phyloP scores from a whole-genome alignment of 2,329 filamentous ascomycete species.

The Colletotrichum sp. region DNA sequence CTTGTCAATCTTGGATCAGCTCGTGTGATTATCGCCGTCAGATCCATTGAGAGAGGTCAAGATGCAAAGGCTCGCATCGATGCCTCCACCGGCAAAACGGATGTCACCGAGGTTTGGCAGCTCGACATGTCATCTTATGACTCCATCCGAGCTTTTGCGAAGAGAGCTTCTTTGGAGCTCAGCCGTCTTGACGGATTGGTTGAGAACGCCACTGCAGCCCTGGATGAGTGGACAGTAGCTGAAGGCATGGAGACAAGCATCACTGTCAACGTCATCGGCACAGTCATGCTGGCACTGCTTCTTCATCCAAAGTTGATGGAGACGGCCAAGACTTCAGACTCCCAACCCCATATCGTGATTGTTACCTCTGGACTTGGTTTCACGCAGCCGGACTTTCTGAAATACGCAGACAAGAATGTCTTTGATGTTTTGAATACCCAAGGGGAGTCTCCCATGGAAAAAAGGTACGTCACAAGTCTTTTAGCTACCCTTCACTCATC shows the following conservation, averaged over 20 bases:
- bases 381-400: background rate
- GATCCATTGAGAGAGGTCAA: background rate
- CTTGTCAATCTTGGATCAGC: background rate
- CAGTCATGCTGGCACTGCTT: conserved; percentile 1
- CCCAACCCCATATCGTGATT: background rate
- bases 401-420: background rate
- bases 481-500: no score
- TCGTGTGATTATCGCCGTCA: background rate
- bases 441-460: background rate
- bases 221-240: conserved; percentile 29
- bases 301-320: background rate
- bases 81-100: background rate
- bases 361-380: background rate
- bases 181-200: conserved; percentile 23
- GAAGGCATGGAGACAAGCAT: conserved; percentile 56
- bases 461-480: background rate
- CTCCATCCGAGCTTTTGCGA: background rate
- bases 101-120: background rate
- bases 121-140: background rate
- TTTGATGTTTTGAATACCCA: background rate
- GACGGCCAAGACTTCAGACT: background rate
- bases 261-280: conserved; percentile 33
- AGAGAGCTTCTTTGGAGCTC: background rate
- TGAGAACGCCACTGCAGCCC: conserved; percentile 45
- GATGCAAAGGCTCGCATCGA: background rate